These are phyloP conservation scores for Nigrospora osmanthi DNA, from an alignment of 2,329 filamentous ascomycete genomes.

Conservation along the genomic window DNA sequence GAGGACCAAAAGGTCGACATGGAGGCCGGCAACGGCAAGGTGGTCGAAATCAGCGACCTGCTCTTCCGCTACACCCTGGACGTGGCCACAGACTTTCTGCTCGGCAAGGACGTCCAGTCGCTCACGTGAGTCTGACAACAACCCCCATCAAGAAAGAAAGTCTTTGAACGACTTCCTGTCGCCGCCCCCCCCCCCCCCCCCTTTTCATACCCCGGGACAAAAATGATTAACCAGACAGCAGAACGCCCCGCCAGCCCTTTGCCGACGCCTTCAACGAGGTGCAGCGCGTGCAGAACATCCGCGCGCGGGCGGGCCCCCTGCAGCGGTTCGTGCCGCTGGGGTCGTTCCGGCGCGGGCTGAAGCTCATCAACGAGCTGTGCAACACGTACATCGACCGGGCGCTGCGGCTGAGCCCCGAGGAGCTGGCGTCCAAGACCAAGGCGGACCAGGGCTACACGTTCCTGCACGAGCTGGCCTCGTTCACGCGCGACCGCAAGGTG, in stretches of 20 bases:
- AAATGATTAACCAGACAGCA: too few relatives aligned
- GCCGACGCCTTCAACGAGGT: conserved; percentile 77
- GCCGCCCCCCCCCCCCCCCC: background rate
- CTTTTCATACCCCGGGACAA: too few relatives aligned
- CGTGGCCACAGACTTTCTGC: conserved; percentile 77
- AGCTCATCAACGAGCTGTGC: conserved; percentile 68
- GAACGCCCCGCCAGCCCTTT: conserved; percentile 57
- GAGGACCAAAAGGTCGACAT: conserved; percentile 57
- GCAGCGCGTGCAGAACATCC: conserved; percentile 63
- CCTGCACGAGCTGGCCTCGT: conserved; percentile 73
- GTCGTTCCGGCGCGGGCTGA: conserved; percentile 56
- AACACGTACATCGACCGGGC: conserved; percentile 70
- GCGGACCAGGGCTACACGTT: conserved; percentile 72
- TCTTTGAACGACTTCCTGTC: too few relatives aligned
- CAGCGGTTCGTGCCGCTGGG: conserved; percentile 54
- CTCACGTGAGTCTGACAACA: conserved; percentile 32
- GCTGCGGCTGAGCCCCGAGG: conserved; percentile 58
- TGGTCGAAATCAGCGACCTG: conserved; percentile 65
- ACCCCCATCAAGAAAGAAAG: background rate
- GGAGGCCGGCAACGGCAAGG: conserved; percentile 50
- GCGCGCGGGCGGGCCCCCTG: conserved; percentile 58
- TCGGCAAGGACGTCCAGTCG: conserved; percentile 66
- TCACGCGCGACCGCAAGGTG: conserved; percentile 64
- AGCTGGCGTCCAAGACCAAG: conserved; percentile 67
- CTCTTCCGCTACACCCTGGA: conserved; percentile 85